Evolutionary conservation across 805 yeast species (phyloP).

Genomic region (Naumovozyma baii): DNA sequence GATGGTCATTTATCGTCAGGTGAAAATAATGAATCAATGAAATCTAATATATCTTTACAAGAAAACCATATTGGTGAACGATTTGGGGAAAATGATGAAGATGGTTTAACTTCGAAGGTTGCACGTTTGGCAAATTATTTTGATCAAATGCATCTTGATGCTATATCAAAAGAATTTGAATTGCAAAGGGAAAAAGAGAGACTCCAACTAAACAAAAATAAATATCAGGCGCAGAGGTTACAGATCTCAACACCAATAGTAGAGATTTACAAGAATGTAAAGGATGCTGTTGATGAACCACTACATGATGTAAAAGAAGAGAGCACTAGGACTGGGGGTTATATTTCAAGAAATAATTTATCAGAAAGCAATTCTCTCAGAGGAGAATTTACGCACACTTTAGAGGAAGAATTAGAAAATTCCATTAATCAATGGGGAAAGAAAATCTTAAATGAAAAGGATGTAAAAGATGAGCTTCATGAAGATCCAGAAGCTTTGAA

Average conservation of each 20-base stretch:
- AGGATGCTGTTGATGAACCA: conserved; percentile 70
- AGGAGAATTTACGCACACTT: conserved; percentile 12
- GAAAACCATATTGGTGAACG: too few species aligned
- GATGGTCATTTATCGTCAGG: too few species aligned
- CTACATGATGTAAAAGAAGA: conserved; percentile 23
- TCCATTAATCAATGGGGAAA: conserved; percentile 29
- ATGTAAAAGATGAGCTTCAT: not conserved
- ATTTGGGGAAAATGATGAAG: too few species aligned
- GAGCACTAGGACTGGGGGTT: conserved; percentile 6
- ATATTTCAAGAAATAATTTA: conserved; percentile 3
- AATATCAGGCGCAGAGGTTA: conserved; percentile 61
- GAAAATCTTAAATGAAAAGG: conserved; percentile 11
- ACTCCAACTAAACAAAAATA: conserved; percentile 46
- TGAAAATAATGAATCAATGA: too few species aligned
- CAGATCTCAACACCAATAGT: conserved; percentile 77
- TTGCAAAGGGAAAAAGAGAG: conserved; percentile 76
- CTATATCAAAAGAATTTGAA: conserved; percentile 76
- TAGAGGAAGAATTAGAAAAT: conserved; percentile 24
- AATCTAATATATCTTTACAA: too few species aligned
- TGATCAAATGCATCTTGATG: conserved; percentile 70
- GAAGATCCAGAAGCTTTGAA: not conserved
- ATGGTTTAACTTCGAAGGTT: conserved; percentile 36
- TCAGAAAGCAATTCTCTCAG: conserved; percentile 3
- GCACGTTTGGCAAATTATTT: conserved; percentile 56
- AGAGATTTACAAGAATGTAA: conserved; percentile 78